Percentiles rank a stretch among this genome's conserved stretches.
Conservation (phyloP, 805 yeast genomes). For the Hanseniaspora clermontiae region DNA sequence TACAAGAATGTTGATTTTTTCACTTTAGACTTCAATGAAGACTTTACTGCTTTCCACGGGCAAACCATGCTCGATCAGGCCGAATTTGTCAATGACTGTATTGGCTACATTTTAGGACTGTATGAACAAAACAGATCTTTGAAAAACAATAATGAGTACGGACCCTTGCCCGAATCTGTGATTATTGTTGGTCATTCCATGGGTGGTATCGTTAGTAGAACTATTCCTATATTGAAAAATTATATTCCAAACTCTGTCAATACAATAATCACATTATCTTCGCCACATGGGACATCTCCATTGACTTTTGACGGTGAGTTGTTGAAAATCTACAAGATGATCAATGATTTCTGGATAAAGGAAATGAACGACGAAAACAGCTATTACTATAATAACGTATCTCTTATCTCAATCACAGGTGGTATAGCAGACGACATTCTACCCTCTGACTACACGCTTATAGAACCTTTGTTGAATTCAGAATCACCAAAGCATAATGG, state of each 20-base stretch:
- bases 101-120: conserved; percentile 57
- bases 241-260: conserved; percentile 61
- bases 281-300: conserved; percentile 90
- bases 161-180: conserved; percentile 48
- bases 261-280: conserved; percentile 70
- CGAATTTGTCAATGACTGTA: conserved; percentile 80
- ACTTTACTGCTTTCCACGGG: conserved; percentile 92
- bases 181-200: conserved; percentile 81
- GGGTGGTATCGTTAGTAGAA: conserved; percentile 94
- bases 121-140: conserved; percentile 31
- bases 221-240: conserved; percentile 68
- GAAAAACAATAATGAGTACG: conserved; percentile 19
- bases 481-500: conserved; percentile 39
- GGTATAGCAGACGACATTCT: conserved; percentile 65
- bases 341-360: conserved; percentile 69
- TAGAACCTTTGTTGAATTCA: conserved; percentile 55
- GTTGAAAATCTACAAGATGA: conserved; percentile 54
- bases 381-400: conserved; percentile 34
- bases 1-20: conserved; percentile 60
- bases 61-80: conserved; percentile 88
- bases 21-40: conserved; percentile 89
- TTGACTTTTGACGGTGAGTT: conserved; percentile 87
- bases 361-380: conserved; percentile 33
- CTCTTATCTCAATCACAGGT: conserved; percentile 79
- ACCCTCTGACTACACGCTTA: conserved; percentile 80